A percentile compares a stretch with the other conserved stretches of the same genome.
These are phyloP conservation scores for Dryas octopetala DNA, from an alignment of 306 rosid species.

Conservation along the genomic window DNA sequence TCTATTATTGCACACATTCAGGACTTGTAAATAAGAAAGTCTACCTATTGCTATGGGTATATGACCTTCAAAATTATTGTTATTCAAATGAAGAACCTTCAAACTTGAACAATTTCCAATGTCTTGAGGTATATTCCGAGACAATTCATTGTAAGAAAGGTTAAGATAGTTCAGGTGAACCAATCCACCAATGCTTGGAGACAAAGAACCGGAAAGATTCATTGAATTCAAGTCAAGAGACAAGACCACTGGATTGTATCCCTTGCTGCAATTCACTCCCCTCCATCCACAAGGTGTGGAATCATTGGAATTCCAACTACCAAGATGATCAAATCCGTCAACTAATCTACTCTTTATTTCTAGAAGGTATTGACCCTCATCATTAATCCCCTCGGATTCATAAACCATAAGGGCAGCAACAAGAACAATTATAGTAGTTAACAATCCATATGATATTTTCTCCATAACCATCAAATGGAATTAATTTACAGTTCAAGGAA, in stretches of 20 bases:
- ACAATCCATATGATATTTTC: slow-evolving; percentile 11
- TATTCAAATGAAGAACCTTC: slow-evolving; percentile 51
- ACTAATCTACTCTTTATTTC: slow-evolving; percentile 51
- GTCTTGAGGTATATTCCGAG: slow-evolving; percentile 53
- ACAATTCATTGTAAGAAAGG: slow-evolving; percentile 52
- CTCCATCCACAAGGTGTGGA: slow-evolving; percentile 77
- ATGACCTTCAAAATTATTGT: slow-evolving; percentile 59
- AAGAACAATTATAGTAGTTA: slow-evolving; percentile 3
- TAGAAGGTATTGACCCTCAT: slow-evolving; percentile 59
- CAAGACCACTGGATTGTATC: slow-evolving; percentile 38
- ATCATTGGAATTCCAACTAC: slow-evolving; percentile 61
- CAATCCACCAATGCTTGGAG: slow-evolving; percentile 58
- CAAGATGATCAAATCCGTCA: slow-evolving; percentile 39
- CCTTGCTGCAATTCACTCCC: slow-evolving; percentile 57
- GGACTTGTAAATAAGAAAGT: slow-evolving; percentile 44
- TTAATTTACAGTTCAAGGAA: slow-evolving; percentile 2
- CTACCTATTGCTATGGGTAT: slow-evolving; percentile 64
- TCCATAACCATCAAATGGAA: slow-evolving; percentile 18
- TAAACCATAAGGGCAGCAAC: slow-evolving; percentile 22
- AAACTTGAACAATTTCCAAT: slow-evolving; percentile 59
- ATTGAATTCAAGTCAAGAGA: slow-evolving; percentile 50
- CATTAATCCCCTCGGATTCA: slow-evolving; percentile 37
- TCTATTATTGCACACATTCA: slow-evolving; percentile 73
- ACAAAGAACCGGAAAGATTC: slow-evolving; percentile 70
- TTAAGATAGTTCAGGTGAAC: slow-evolving; percentile 47